Percentiles rank a stretch among this genome's conserved stretches.
These are phyloP conservation scores for Clarkia xantiana DNA, from an alignment of 345 rosid genomes.

Conservation along the genomic window DNA sequence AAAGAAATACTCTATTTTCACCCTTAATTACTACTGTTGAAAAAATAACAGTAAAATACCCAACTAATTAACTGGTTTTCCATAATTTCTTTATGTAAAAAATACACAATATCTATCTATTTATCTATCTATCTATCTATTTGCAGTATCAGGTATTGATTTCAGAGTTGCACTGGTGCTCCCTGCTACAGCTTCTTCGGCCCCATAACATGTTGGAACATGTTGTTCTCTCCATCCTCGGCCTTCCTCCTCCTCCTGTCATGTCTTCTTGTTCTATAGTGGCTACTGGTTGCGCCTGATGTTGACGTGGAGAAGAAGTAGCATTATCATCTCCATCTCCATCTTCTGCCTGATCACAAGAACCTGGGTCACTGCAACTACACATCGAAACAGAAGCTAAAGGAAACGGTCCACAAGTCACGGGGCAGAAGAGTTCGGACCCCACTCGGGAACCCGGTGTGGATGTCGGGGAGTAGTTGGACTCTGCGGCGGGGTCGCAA, in stretches of 20 bases:
- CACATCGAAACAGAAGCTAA: constrained; percentile 76
- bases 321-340: constrained; percentile 27
- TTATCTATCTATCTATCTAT: no score
- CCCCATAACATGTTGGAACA: constrained; percentile 99
- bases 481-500: constrained; percentile 31
- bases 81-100: no score
- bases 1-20: no score
- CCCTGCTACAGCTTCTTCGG: constrained; percentile 97
- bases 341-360: constrained; percentile 52
- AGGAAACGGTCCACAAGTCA: constrained; percentile 91
- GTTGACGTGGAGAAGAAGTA: constrained; percentile 20
- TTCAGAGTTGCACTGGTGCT: constrained; percentile 94
- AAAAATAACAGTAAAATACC: no score
- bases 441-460: constrained; percentile 45
- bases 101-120: no score
- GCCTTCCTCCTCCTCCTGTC: constrained; percentile 57
- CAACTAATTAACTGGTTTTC: no score
- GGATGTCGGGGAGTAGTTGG: constrained; percentile 34
- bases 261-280: constrained; percentile 53
- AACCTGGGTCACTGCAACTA: constrained; percentile 78
- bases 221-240: constrained; percentile 63
- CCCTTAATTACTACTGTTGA: no score
- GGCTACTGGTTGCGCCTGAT: constrained; percentile 21
- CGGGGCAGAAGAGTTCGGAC: constrained; percentile 75
- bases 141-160: constrained; percentile 51